Evolutionary conservation across 495 filamentous ascomycete genomes (phyloP), one percentile per base, ranked within the genome.

Genomic region (Penicillium fimorum): DNA sequence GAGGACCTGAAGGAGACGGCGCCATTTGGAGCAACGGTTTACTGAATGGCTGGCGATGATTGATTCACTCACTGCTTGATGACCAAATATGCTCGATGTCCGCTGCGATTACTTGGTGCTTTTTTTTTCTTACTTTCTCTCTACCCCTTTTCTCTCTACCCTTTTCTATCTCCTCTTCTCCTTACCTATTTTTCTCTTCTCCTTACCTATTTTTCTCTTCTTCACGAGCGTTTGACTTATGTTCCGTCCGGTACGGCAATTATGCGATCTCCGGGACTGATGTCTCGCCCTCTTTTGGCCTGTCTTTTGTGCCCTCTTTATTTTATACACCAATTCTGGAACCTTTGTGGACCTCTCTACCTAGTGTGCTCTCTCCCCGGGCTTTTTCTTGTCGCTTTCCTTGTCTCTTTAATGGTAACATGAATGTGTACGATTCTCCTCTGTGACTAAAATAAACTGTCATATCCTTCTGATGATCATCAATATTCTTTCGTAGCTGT

Each of bases 1-100:
- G 87, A 89, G 68, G 94, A 98, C 72, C 66, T 98, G 60, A 87
- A 87, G 65, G 91, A 90, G 75, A 91, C 87, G 50, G 85, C 76
- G 40, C 76, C 76, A 20, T 79, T 79, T 51, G 76, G 76, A 25
- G 71, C 74, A 11, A 75, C 74, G 22, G 75, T 79, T 35, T 76
- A 75, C 55, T 79, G 58, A 66, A 57, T 18, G 57, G n/a, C 15
- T 52, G 55, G 55, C 50, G 48, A 65, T 58, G 50, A 57, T 59
- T 42, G 25, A 47, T 18, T 59, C 47, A 24, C 27, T 44, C 47
- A 24, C 22, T 44, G 45, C 37, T n/a, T 59, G 22, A 57, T 43
- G 61, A 66, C 65, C 53, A 67, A 56, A 18, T 56, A 38, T 53
- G 44, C 41, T 55, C 33, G 25, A 62, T 18, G 52, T 40, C 45